Percentiles rank a stretch among this genome's conserved stretches.
Evolutionary conservation across 2,329 filamentous ascomycete genomes (phyloP).

Genomic region (Rasamsonia emersonii): DNA sequence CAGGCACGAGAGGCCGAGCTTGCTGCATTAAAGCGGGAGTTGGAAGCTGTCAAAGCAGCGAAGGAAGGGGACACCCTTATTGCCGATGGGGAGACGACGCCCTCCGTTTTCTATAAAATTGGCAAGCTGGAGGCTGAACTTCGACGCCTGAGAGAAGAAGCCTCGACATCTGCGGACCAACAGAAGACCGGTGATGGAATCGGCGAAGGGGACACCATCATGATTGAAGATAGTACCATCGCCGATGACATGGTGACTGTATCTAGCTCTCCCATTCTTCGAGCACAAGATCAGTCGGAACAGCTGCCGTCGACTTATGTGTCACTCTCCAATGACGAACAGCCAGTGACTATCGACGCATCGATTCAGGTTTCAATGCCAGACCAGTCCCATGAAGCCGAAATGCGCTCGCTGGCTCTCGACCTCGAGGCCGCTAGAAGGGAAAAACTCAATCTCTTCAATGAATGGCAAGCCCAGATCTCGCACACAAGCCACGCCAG

Average conservation of each 20-base stretch:
- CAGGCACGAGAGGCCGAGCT: conserved; percentile 21
- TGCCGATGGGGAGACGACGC: conserved; percentile 9
- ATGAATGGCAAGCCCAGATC: conserved; percentile 27
- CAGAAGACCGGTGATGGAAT: neutral
- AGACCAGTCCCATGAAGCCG: conserved; percentile 13
- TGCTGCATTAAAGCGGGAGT: conserved; percentile 16
- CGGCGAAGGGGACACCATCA: conserved; percentile 18
- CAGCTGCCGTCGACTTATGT: too few species aligned
- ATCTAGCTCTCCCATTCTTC: conserved; percentile 24
- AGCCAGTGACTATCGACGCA: conserved; percentile 9
- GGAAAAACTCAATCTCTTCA: conserved; percentile 33
- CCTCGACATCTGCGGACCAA: conserved; percentile 13
- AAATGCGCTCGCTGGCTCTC: conserved; percentile 21
- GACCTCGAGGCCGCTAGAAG: conserved; percentile 32
- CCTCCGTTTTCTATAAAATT: conserved; percentile 10
- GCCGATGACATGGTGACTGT: conserved; percentile 18
- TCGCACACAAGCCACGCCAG: conserved; percentile 16
- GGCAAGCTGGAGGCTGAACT: conserved; percentile 15
- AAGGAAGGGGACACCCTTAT: conserved; percentile 15
- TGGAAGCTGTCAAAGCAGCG: conserved; percentile 13
- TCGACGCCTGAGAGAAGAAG: conserved; percentile 12
- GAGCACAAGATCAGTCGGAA: conserved; percentile 12
- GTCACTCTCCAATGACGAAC: too few species aligned
- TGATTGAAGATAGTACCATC: conserved; percentile 21
- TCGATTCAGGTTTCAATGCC: conserved; percentile 12